phyloP scores from a whole-genome alignment of 2,329 filamentous ascomycete species.

The Botryotinia calthae region DNA sequence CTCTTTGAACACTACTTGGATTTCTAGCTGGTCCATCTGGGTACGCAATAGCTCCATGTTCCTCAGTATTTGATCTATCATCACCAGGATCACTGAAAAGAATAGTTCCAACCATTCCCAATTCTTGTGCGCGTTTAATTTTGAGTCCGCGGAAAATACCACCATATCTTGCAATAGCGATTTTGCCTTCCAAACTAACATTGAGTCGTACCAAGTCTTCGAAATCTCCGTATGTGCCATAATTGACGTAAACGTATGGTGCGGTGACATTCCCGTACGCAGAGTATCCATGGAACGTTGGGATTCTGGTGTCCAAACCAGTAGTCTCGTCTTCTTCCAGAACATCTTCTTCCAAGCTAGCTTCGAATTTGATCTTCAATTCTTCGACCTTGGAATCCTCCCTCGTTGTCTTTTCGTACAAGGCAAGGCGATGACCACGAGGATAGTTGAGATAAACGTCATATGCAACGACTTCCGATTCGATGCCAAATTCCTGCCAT shows the following conservation, averaged over 20 bases:
- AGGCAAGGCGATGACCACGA: constrained; percentile 63
- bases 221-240: constrained; percentile 82
- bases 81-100: constrained; percentile 89
- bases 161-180: constrained; percentile 84
- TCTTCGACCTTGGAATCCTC: constrained; percentile 43
- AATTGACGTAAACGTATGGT: constrained; percentile 85
- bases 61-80: constrained; percentile 77
- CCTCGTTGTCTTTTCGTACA: constrained; percentile 52
- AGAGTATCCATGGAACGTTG: constrained; percentile 93
- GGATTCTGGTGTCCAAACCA: constrained; percentile 67
- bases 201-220: constrained; percentile 76
- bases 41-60: constrained; percentile 76
- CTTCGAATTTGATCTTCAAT: constrained; percentile 74
- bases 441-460: constrained; percentile 79
- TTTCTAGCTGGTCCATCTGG: constrained; percentile 84
- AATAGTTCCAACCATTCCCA: constrained; percentile 82
- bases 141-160: constrained; percentile 86
- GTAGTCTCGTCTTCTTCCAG: constrained; percentile 80
- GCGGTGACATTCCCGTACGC: constrained; percentile 89
- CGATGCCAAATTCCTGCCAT: constrained; percentile 70
- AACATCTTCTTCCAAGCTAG: constrained; percentile 78
- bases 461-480: constrained; percentile 64
- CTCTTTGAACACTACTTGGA: constrained; percentile 84
- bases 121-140: constrained; percentile 85
- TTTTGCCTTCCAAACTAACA: constrained; percentile 76